phyloP scores from a whole-genome alignment of 805 yeast genomes.

The Starmera pachycereana region DNA sequence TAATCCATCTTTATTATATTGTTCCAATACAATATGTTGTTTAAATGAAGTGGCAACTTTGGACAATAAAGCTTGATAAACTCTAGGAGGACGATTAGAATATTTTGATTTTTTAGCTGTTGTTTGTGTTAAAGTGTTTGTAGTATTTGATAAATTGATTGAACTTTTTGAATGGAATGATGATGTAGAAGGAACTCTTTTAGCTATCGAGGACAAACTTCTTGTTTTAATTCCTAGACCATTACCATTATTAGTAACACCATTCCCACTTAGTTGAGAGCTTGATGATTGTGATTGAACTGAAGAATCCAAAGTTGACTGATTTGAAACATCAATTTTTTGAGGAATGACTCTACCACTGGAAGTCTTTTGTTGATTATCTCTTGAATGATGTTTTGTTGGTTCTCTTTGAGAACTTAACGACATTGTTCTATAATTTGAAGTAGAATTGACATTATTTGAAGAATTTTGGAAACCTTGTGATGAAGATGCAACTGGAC shows the following conservation, averaged over 20 bases:
- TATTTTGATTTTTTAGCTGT: conserved; percentile 6
- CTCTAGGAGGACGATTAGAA: conserved; percentile 40
- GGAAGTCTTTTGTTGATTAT: conserved; percentile 25
- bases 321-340: conserved; percentile 25
- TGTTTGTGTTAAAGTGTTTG: conserved; percentile 38
- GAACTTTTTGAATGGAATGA: conserved; percentile 15
- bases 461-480: conserved; percentile 8
- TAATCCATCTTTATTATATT: conserved; percentile 81
- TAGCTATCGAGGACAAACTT: conserved; percentile 30
- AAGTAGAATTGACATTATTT: neutral
- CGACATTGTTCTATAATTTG: conserved; percentile 23
- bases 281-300: conserved; percentile 2
- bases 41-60: conserved; percentile 73
- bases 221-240: conserved; percentile 35
- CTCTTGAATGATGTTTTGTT: conserved; percentile 23
- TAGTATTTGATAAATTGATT: conserved; percentile 13
- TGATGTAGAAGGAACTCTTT: conserved; percentile 16
- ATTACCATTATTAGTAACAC: conserved; percentile 4
- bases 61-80: conserved; percentile 85
- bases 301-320: conserved; percentile 2
- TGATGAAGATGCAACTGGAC: conserved; percentile 8
- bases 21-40: conserved; percentile 58
- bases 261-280: neutral
- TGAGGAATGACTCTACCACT: conserved; percentile 38
- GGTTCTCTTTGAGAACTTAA: conserved; percentile 4